Percentiles rank a stretch among this genome's conserved stretches.
Evolutionary conservation across 306 rosid species (phyloP).

Genomic region (Sechiopsis laciniata): DNA sequence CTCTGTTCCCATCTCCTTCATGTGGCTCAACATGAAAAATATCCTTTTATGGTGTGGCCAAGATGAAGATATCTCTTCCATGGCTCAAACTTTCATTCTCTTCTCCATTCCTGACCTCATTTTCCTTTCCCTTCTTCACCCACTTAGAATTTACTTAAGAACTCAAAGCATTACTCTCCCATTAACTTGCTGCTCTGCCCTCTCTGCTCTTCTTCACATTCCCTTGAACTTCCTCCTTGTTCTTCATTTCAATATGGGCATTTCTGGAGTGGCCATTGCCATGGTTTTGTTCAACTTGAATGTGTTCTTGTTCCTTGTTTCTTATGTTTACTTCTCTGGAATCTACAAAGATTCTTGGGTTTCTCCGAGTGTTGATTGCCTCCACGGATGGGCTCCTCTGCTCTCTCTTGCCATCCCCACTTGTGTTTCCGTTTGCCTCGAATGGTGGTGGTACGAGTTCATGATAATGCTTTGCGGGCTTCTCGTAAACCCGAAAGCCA

Average conservation of each 20-base stretch:
- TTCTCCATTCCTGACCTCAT: conserved; percentile 83
- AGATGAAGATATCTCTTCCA: conserved; percentile 59
- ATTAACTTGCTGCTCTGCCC: conserved; percentile 63
- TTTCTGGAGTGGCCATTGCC: conserved; percentile 79
- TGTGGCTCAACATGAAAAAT: conserved; percentile 73
- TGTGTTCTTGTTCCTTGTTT: conserved; percentile 50
- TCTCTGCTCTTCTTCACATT: conserved; percentile 70
- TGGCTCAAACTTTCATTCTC: conserved; percentile 67
- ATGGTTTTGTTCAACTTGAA: conserved; percentile 71
- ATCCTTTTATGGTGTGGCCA: conserved; percentile 82
- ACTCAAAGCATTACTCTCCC: conserved; percentile 78
- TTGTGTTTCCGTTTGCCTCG: conserved; percentile 87
- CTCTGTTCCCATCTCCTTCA: conserved; percentile 68
- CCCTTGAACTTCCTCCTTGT: conserved; percentile 76
- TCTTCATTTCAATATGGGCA: conserved; percentile 56
- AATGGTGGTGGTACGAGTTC: conserved; percentile 99
- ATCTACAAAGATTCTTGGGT: conserved; percentile 89
- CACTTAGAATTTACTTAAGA: conserved; percentile 68
- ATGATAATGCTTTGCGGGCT: conserved; percentile 87
- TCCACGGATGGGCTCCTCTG: conserved; percentile 66
- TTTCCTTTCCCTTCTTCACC: conserved; percentile 84
- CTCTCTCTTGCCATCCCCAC: conserved; percentile 69
- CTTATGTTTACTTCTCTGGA: conserved; percentile 58
- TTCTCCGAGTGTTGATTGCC: conserved; percentile 55
- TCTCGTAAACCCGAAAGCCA: conserved; percentile 62